Evolutionary conservation across 768 basidiomycete species (phyloP).

Genomic region (Termitomyces sp.): DNA sequence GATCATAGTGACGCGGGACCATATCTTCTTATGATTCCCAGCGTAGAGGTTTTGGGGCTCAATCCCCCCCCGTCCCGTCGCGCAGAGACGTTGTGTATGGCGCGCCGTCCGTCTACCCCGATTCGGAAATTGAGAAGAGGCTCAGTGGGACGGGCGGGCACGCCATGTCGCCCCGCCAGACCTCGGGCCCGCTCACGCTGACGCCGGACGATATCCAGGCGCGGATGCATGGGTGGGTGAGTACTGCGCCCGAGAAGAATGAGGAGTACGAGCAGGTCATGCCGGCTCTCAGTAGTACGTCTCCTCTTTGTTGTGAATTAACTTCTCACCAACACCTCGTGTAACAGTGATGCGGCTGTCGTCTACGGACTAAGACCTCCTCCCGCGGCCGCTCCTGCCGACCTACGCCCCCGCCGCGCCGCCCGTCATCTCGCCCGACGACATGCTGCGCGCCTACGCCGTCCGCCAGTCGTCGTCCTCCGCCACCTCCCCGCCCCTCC

Average conservation of each 20-base stretch:
- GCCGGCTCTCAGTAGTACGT: conserved; percentile 63
- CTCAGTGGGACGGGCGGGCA: background rate
- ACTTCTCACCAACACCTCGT: conserved; percentile 5
- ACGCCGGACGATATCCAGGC: conserved; percentile 60
- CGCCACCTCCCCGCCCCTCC: too few species aligned
- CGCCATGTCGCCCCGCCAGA: conserved; percentile 31
- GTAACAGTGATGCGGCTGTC: conserved; percentile 64
- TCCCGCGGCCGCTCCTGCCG: conserved; percentile 26
- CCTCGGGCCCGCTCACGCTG: conserved; percentile 34
- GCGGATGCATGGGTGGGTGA: conserved; percentile 31
- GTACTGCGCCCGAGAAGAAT: conserved; percentile 16
- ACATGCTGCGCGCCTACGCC: conserved; percentile 72
- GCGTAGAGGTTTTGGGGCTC: too few species aligned
- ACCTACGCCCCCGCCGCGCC: conserved; percentile 14
- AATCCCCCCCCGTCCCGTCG: conserved; percentile 31
- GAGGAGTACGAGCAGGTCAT: conserved; percentile 49
- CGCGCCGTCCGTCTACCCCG: conserved; percentile 9
- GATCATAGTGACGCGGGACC: too few species aligned
- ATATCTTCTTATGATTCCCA: too few species aligned
- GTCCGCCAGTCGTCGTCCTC: conserved; percentile 20
- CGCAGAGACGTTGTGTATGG: conserved; percentile 4
- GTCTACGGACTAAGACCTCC: conserved; percentile 19
- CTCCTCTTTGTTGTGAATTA: background rate
- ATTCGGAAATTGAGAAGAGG: conserved; percentile 12
- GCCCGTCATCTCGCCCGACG: conserved; percentile 52